phyloP scores from a whole-genome alignment of 352 stramenopile genomes.

The Globisporangium barbulae region DNA sequence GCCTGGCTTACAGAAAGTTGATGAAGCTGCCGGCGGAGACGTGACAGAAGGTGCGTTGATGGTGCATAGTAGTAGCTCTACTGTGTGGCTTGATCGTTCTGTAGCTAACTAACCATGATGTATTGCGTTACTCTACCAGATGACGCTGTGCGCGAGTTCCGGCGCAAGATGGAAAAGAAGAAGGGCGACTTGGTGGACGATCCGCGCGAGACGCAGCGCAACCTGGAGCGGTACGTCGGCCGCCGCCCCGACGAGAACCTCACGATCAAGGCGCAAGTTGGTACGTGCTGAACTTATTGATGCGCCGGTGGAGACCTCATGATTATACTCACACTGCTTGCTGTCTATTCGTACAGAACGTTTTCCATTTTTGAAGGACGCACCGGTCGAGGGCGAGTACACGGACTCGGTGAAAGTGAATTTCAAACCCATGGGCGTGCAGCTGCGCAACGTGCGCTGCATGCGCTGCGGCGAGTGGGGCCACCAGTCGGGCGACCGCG shows the following conservation, averaged over 20 bases:
- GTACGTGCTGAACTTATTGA: conserved; percentile 13
- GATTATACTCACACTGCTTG: not conserved
- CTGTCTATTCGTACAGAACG: conserved; percentile 33
- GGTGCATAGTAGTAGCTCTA: not conserved
- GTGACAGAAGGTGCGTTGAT: conserved; percentile 29
- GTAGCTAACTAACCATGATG: not conserved
- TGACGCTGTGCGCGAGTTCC: conserved; percentile 67
- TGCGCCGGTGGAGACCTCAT: not conserved
- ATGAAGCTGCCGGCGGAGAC: conserved; percentile 20
- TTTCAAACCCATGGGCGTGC: conserved; percentile 83
- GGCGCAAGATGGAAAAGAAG: conserved; percentile 44
- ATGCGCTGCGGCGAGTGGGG: conserved; percentile 82
- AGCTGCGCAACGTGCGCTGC: conserved; percentile 82
- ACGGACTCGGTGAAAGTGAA: conserved; percentile 80
- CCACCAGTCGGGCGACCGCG: conserved; percentile 79
- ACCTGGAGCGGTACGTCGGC: conserved; percentile 75
- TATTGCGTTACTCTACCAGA: conserved; percentile 21
- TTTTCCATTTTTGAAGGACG: conserved; percentile 88
- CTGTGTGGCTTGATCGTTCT: not conserved
- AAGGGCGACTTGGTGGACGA: conserved; percentile 13
- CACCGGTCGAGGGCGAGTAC: conserved; percentile 83
- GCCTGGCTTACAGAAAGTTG: conserved; percentile 53
- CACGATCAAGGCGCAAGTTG: conserved; percentile 79
- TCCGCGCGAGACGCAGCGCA: conserved; percentile 27
- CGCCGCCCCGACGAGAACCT: conserved; percentile 60